A percentile compares a stretch with the other conserved stretches of the same genome.
phyloP scores from a whole-genome alignment of 164 flowering plant genomes.

The Stephania cephalantha region DNA sequence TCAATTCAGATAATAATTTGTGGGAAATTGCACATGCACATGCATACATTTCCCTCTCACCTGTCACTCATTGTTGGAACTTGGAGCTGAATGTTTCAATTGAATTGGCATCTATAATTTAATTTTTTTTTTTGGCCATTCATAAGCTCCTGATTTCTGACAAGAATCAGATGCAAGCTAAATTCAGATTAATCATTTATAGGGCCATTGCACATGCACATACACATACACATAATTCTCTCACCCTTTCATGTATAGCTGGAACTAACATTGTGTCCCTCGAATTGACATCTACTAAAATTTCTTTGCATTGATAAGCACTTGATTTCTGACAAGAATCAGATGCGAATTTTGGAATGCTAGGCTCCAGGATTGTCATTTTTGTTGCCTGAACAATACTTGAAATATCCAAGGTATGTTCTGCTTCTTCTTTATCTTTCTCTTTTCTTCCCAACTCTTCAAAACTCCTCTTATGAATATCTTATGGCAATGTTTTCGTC shows the following conservation, averaged over 20 bases:
- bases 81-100: neutral
- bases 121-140: neutral
- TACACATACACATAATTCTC: neutral
- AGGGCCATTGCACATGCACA: neutral
- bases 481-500: neutral
- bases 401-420: conserved; percentile 69
- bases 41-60: neutral
- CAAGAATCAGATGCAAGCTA: conserved; percentile 9
- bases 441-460: too few relatives aligned
- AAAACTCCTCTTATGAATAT: neutral
- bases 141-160: conserved; percentile 4
- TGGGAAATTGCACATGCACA: neutral
- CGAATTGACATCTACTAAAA: neutral
- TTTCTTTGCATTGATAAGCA: conserved; percentile 1
- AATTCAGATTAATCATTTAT: neutral
- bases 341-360: conserved; percentile 14
- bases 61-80: neutral
- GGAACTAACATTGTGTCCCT: neutral
- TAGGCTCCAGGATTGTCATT: conserved; percentile 97
- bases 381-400: conserved; percentile 79
- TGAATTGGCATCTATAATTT: neutral
- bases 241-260: neutral
- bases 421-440: conserved; percentile 1
- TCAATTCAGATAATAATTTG: neutral
- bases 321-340: conserved; percentile 7